Evolutionary conservation across 2,329 filamentous ascomycete genomes (phyloP), one percentile per base, ranked within the genome.

Genomic region (Fusarium udum): DNA sequence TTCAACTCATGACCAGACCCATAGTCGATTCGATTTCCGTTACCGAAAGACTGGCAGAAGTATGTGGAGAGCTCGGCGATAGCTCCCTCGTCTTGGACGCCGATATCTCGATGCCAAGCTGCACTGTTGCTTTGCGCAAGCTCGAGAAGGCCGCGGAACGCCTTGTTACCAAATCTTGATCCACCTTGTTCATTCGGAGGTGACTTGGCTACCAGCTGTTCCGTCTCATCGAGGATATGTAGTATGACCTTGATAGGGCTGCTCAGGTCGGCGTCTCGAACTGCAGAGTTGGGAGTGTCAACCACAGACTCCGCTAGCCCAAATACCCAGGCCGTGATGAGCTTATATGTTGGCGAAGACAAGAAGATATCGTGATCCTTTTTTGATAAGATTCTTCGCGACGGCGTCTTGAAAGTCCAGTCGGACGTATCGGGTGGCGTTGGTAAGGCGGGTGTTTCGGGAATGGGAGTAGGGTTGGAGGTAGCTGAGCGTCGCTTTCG

Each of bases 1-100:
- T 99, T 98, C 71, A 99, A 89, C 84, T 99, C 96, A 82, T 99
- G 96, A 6, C 96, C 96, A 1, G 95, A 98, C 57, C 96, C 96
- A 81, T 99, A 99, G 84, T 99, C 96, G 78, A 99, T 96, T 45
- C 95, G 90, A 58, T 89, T 89, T 49, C 92, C 89, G 80, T 97
- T 97, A 51, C 96, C 96, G 74, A 98, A 95, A 0, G 93, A 92
- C 78, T 97, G 89, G 72, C 89, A 84, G 39, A 99, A 87, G 82
- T 99, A 99, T 36, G 91, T 90, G 2, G 92, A 92, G 10, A 93
- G 85, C 80, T 99, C 96, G 7, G 87, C 83, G 53, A 92, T 86
- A 20, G 92, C 92, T 18, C 80, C 83, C 6, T 82, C 68, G 22
- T 85, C 80, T 5, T 81, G 78, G 14, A 93, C 69, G 10, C 88